These are phyloP conservation scores for Pyrenophora teres DNA, from an alignment of 2,329 filamentous ascomycete genomes.

Conservation along the genomic window DNA sequence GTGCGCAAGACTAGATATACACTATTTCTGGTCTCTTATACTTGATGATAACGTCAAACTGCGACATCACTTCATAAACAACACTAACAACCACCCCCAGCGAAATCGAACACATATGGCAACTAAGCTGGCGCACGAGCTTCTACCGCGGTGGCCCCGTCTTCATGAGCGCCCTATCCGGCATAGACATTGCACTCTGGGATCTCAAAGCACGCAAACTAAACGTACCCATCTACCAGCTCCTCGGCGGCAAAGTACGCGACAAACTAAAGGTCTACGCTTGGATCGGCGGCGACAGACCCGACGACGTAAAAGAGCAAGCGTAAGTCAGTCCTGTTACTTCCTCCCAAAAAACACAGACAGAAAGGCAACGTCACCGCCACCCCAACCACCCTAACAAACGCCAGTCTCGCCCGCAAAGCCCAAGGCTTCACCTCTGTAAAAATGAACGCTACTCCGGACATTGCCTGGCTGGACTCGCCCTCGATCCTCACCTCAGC, in stretches of 20 bases:
- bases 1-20: too few species aligned
- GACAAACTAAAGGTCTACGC: slow-evolving; percentile 73
- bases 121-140: slow-evolving; percentile 67
- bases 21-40: too few species aligned
- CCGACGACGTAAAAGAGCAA: slow-evolving; percentile 66
- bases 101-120: slow-evolving; percentile 82
- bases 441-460: slow-evolving; percentile 82
- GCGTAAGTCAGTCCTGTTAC: slow-evolving; percentile 53
- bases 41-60: too few species aligned
- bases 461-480: slow-evolving; percentile 76
- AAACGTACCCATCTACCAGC: slow-evolving; percentile 71
- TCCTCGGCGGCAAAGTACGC: slow-evolving; percentile 75
- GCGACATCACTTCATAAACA: too few species aligned
- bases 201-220: slow-evolving; percentile 71
- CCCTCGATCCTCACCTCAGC: slow-evolving; percentile 66
- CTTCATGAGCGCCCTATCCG: slow-evolving; percentile 77
- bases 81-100: slow-evolving; percentile 44
- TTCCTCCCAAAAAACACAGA: too few species aligned
- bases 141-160: slow-evolving; percentile 81
- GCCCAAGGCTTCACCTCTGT: slow-evolving; percentile 68
- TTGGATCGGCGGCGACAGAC: slow-evolving; percentile 78
- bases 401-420: slow-evolving; percentile 58
- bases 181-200: slow-evolving; percentile 81
- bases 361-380: too few species aligned
- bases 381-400: too few species aligned